Evolutionary conservation across 805 yeast genomes (phyloP).

Genomic region (Spathaspora arborariae): DNA sequence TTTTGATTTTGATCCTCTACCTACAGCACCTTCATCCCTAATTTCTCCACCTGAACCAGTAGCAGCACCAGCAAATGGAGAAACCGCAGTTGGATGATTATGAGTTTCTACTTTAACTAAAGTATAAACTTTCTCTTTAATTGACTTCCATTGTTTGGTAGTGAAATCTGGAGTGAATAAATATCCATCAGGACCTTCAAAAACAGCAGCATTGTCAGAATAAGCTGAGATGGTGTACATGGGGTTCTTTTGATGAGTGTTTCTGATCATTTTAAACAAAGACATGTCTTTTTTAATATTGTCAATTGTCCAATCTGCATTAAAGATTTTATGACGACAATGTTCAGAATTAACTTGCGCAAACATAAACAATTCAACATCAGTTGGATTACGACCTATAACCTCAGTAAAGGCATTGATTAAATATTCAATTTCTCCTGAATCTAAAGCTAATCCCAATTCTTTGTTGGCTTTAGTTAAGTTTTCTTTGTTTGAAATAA

Average conservation of each 20-base stretch:
- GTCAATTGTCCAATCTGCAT: conserved; percentile 97
- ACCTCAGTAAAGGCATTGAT: conserved; percentile 73
- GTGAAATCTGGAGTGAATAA: conserved; percentile 74
- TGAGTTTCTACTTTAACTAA: conserved; percentile 97
- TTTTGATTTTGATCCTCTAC: conserved; percentile 95
- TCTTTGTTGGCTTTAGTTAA: conserved; percentile 73
- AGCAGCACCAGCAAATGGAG: conserved; percentile 99
- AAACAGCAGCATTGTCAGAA: conserved; percentile 96
- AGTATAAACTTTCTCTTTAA: conserved; percentile 78
- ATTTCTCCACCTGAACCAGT: conserved; percentile 99
- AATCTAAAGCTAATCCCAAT: conserved; percentile 91
- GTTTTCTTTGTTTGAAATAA: conserved; percentile 53
- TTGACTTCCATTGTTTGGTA: conserved; percentile 69
- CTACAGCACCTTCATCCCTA: conserved; percentile 99
- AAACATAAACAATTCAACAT: conserved; percentile 96
- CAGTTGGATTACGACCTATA: conserved; percentile 88
- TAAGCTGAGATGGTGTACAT: conserved; percentile 88
- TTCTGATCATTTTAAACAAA: conserved; percentile 91
- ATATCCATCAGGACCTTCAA: conserved; percentile 77
- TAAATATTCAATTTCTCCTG: conserved; percentile 88
- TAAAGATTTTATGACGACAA: conserved; percentile 98
- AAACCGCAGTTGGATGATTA: conserved; percentile 98
- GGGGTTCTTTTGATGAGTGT: conserved; percentile 80
- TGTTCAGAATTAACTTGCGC: conserved; percentile 99
- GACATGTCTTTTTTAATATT: conserved; percentile 68